Percentiles rank a stretch among this genome's conserved stretches.
Evolutionary conservation across 1,284 basidiomycete species (phyloP).

Genomic region (Tilletia indica): DNA sequence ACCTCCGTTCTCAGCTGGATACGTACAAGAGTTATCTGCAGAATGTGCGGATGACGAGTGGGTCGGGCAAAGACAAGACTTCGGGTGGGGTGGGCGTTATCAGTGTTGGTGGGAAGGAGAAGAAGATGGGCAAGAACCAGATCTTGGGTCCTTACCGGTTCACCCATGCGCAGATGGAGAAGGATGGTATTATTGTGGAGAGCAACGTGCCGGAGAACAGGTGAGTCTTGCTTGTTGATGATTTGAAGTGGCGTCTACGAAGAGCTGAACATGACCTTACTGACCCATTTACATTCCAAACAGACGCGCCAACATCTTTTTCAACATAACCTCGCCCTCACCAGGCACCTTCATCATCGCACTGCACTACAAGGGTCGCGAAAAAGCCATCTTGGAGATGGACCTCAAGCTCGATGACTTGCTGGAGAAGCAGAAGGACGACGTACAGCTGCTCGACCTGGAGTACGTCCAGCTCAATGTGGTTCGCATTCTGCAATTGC

Average conservation of each 20-base stretch:
- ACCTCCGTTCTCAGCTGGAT: constrained; percentile 90
- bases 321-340: constrained; percentile 94
- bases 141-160: constrained; percentile 92
- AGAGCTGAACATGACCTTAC: too few species aligned
- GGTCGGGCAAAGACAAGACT: constrained; percentile 53
- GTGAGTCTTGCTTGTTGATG: constrained; percentile 59
- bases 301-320: constrained; percentile 94
- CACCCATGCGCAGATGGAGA: constrained; percentile 95
- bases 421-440: constrained; percentile 97
- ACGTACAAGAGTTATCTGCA: constrained; percentile 99
- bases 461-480: constrained; percentile 98
- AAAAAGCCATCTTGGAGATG: constrained; percentile 99
- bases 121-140: constrained; percentile 80
- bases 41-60: constrained; percentile 81
- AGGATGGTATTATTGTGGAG: constrained; percentile 98
- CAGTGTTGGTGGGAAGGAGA: constrained; percentile 93
- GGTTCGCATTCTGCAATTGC: constrained; percentile 81
- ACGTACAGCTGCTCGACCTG: constrained; percentile 88
- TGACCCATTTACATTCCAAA: neutral
- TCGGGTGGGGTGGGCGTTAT: constrained; percentile 89
- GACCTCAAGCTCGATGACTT: constrained; percentile 98
- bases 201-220: constrained; percentile 97
- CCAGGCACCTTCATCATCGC: constrained; percentile 99
- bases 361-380: constrained; percentile 96
- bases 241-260: neutral